Base-by-base conservation (phyloP, 2,329 filamentous ascomycete species). In the Aspergillus pseudonomiae region DNA sequence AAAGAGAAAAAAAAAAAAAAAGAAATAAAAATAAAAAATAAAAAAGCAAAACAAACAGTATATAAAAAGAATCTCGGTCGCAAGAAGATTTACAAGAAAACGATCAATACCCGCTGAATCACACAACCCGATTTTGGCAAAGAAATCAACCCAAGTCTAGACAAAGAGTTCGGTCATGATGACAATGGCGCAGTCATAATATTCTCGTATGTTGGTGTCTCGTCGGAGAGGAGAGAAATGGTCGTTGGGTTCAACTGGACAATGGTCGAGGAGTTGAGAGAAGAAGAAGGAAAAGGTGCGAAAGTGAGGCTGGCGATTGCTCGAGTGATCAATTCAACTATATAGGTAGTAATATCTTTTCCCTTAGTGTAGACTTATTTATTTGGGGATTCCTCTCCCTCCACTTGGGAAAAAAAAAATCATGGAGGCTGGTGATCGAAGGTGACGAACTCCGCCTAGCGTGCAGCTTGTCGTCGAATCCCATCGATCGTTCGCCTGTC, bases 401-500 rank as follows among this genome's bases (percentile, higher is more conserved):
- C 68, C 64, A 67, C 65, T 68, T 57, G n/a, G 39, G 56, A 41
- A 53, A 32, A 56, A n/a, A 66, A 71, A 48, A 48, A 70, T 71
- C 70, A 71, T 70, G 72, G 73, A 73, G 73, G 73, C 73, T 74
- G 73, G 72, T 70, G 65, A 70, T 65, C 55, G 56, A 62, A 46
- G 39, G 57, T 60, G 56, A 60, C 50, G 30, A 57, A 43, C 28
- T 53, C 26, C 21, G 71, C 68, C 72, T 74, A 75, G 72, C 70
- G 73, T 65, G 63, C 68, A 66, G 58, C 65, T 55, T 55, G 32
- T 55, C 59, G 67, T 72, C 65, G 69, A 71, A 73, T 71, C 70
- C 68, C 63, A 64, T 69, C 64, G 67, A 68, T 68, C 64, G 48
- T 60, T 63, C 56, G 39, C 16, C 32, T 55, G 52, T 55, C n/a